A percentile compares a stretch with the other conserved stretches of the same genome.
These are phyloP conservation scores for Fraxinus greggii DNA, from an alignment of 305 asterid genomes.

Conservation along the genomic window DNA sequence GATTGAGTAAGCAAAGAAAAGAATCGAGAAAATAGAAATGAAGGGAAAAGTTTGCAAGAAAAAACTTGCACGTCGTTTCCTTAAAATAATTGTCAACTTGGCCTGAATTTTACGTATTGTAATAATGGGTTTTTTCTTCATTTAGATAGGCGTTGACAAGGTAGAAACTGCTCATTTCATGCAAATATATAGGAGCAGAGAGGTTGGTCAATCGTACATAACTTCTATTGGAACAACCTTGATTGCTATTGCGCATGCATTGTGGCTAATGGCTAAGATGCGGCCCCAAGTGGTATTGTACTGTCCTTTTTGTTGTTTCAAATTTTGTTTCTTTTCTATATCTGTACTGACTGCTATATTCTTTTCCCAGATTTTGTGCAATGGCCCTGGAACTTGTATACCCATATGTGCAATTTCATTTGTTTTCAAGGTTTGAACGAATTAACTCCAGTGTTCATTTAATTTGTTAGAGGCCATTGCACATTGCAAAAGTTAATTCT, in stretches of 20 bases:
- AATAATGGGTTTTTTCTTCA: conserved; percentile 26
- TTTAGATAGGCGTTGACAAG: conserved; percentile 47
- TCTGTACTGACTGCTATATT: neutral
- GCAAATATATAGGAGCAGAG: conserved; percentile 36
- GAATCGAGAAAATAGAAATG: neutral
- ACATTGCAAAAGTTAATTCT: neutral
- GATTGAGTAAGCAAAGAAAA: neutral
- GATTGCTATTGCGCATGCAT: conserved; percentile 4
- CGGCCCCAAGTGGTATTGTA: conserved; percentile 10
- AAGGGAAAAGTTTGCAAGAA: neutral
- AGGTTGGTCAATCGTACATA: conserved; percentile 73
- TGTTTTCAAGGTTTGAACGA: conserved; percentile 56
- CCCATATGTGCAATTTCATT: conserved; percentile 74
- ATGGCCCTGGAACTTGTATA: conserved; percentile 91
- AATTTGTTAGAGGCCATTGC: neutral
- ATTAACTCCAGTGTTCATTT: neutral
- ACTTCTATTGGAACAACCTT: conserved; percentile 9
- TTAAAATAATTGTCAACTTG: conserved; percentile 1
- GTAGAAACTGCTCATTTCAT: conserved; percentile 47
- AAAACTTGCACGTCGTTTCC: conserved; percentile 6
- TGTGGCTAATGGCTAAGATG: conserved; percentile 11
- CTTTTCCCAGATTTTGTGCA: conserved; percentile 68
- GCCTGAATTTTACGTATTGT: conserved; percentile 6
- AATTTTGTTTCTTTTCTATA: neutral
- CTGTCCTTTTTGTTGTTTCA: neutral